A percentile compares a stretch with the other conserved stretches of the same genome.
phyloP scores from a whole-genome alignment of 768 basidiomycete genomes.

The Trametes coccinea region DNA sequence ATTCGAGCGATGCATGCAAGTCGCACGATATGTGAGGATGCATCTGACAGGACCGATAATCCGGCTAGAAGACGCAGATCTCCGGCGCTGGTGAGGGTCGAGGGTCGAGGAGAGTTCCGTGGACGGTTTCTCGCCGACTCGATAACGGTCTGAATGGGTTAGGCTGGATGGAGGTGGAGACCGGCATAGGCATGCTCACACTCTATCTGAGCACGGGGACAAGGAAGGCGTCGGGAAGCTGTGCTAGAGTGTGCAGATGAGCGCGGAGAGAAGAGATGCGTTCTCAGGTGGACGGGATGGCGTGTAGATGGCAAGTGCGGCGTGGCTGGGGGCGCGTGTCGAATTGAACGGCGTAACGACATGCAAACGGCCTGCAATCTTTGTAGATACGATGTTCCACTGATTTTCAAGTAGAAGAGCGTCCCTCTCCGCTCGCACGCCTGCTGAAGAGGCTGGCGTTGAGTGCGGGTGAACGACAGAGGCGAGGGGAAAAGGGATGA shows the following conservation, averaged over 20 bases:
- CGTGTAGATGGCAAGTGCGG: slow-evolving; percentile 9
- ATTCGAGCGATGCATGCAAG: background rate
- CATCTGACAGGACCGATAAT: slow-evolving; percentile 8
- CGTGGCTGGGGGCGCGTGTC: slow-evolving; percentile 7
- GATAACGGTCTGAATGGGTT: slow-evolving; percentile 7
- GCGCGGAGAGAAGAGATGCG: background rate
- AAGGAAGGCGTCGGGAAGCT: slow-evolving; percentile 6
- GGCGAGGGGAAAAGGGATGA: background rate
- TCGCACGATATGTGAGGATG: background rate
- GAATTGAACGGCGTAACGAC: background rate
- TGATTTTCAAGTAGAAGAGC: background rate
- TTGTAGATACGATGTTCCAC: background rate
- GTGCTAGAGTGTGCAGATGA: background rate
- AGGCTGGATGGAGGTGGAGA: slow-evolving; percentile 7
- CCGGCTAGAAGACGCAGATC: slow-evolving; percentile 17
- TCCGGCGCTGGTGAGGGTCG: slow-evolving; percentile 2
- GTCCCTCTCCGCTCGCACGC: too few relatives aligned
- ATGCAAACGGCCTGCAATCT: background rate
- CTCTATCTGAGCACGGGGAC: slow-evolving; percentile 15
- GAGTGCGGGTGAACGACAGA: background rate
- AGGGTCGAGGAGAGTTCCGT: background rate
- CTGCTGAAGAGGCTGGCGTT: too few relatives aligned
- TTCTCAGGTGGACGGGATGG: slow-evolving; percentile 12
- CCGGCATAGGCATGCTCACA: slow-evolving; percentile 1
- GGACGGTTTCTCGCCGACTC: slow-evolving; percentile 1